Percentiles rank a stretch among this genome's conserved stretches.
Evolutionary conservation across 768 basidiomycete species (phyloP).

Genomic region (Xanthoconium stramineum): DNA sequence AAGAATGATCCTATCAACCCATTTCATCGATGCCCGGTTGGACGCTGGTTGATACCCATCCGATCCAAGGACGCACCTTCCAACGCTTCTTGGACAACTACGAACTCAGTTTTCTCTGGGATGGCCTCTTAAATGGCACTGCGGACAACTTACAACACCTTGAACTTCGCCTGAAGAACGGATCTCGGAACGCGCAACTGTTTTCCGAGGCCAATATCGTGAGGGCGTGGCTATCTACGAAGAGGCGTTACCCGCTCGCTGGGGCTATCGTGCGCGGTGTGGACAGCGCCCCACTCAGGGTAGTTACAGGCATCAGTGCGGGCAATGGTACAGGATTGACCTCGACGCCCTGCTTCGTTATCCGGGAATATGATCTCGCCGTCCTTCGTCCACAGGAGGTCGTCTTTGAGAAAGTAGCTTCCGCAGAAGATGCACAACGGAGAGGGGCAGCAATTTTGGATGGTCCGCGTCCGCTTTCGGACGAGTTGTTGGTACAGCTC

Average conservation of each 20-base stretch:
- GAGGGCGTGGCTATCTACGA: constrained; percentile 46
- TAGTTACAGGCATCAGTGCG: background rate
- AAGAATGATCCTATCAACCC: background rate
- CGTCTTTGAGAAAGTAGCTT: constrained; percentile 30
- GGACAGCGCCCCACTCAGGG: background rate
- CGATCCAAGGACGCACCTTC: constrained; percentile 12
- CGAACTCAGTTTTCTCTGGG: constrained; percentile 42
- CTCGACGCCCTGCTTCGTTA: constrained; percentile 34
- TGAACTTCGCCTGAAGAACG: constrained; percentile 26
- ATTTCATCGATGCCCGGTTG: constrained; percentile 5
- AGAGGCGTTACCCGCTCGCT: constrained; percentile 48
- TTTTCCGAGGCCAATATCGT: constrained; percentile 36
- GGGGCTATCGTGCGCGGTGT: constrained; percentile 36
- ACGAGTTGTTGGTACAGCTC: constrained; percentile 40
- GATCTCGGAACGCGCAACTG: constrained; percentile 16
- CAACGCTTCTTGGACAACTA: constrained; percentile 37
- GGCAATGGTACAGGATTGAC: background rate
- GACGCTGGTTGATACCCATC: constrained; percentile 3
- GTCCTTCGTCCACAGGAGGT: constrained; percentile 39
- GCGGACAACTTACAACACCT: constrained; percentile 41
- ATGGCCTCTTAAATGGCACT: constrained; percentile 39
- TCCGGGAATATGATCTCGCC: constrained; percentile 37
- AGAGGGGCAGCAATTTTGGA: constrained; percentile 31
- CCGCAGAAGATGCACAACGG: constrained; percentile 33
- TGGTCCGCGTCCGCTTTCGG: constrained; percentile 37